A percentile compares a stretch with the other conserved stretches of the same genome.
phyloP scores from a whole-genome alignment of 768 basidiomycete species.

The Tulasnella sp. region DNA sequence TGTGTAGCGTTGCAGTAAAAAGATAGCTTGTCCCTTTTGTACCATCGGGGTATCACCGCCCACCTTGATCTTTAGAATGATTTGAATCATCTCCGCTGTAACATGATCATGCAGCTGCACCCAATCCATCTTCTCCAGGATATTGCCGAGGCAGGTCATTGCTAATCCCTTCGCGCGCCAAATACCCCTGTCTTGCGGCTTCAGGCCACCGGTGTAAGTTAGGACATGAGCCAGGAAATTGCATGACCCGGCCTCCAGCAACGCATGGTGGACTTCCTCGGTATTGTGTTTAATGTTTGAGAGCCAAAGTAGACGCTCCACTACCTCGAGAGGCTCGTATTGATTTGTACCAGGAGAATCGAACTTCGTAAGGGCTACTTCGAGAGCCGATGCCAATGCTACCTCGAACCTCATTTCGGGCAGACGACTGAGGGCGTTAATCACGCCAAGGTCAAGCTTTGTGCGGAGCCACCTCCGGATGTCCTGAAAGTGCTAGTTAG shows the following conservation, averaged over 20 bases:
- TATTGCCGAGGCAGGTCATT: neutral
- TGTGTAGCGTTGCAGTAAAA: neutral
- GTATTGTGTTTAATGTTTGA: neutral
- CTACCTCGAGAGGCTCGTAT: neutral
- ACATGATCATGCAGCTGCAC: neutral
- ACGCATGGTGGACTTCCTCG: neutral
- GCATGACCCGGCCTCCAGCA: neutral
- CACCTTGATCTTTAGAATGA: neutral
- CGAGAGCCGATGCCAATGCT: neutral
- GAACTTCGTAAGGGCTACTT: neutral
- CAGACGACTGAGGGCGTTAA: neutral
- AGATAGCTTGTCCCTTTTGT: neutral
- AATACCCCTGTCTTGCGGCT: neutral
- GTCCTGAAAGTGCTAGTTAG: neutral
- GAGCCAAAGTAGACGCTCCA: neutral
- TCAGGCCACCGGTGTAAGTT: neutral
- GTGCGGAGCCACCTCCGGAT: neutral
- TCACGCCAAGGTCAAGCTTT: neutral
- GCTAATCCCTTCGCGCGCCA: neutral
- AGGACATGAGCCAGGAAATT: neutral
- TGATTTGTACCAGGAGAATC: neutral
- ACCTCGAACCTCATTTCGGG: neutral
- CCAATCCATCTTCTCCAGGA: slow-evolving; percentile 8
- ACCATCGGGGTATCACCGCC: neutral
- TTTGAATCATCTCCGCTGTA: neutral